Evolutionary conservation across 2,329 filamentous ascomycete species (phyloP).

Genomic region (Bipolaris bicolor): DNA sequence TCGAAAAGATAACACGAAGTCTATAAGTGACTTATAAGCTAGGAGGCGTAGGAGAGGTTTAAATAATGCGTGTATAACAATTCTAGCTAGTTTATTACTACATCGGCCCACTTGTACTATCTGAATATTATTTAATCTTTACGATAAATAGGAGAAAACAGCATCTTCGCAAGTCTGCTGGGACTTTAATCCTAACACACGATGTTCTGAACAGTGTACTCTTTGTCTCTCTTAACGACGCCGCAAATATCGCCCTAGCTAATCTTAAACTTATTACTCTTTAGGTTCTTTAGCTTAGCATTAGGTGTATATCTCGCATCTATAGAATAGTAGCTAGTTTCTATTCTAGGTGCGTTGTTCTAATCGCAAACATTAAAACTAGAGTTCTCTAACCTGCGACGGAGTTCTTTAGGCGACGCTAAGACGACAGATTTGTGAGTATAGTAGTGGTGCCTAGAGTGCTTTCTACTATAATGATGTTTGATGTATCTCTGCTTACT

Average conservation of each 20-base stretch:
- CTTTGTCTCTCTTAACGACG: conserved; percentile 44
- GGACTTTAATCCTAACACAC: conserved; percentile 1
- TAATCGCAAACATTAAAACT: conserved; percentile 40
- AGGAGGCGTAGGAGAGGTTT: background rate
- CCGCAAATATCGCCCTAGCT: conserved; percentile 45
- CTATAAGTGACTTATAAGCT: background rate
- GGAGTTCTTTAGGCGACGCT: background rate
- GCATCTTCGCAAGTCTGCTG: background rate
- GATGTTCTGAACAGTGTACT: conserved; percentile 11
- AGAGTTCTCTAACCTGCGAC: background rate
- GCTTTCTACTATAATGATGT: conserved; percentile 5
- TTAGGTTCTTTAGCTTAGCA: conserved; percentile 26
- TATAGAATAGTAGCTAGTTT: conserved; percentile 49
- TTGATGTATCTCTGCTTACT: conserved; percentile 4
- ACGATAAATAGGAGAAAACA: background rate
- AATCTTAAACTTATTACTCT: conserved; percentile 46
- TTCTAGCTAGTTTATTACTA: background rate
- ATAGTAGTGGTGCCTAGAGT: conserved; percentile 2
- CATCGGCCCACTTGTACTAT: background rate
- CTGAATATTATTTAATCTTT: background rate
- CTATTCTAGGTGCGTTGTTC: conserved; percentile 50
- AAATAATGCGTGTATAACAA: background rate
- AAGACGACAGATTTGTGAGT: background rate
- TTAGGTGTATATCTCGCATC: conserved; percentile 47
- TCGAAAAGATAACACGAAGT: background rate